Base-by-base conservation (phyloP, 768 basidiomycete species). In the Tylopilus cervinicoccineus region DNA sequence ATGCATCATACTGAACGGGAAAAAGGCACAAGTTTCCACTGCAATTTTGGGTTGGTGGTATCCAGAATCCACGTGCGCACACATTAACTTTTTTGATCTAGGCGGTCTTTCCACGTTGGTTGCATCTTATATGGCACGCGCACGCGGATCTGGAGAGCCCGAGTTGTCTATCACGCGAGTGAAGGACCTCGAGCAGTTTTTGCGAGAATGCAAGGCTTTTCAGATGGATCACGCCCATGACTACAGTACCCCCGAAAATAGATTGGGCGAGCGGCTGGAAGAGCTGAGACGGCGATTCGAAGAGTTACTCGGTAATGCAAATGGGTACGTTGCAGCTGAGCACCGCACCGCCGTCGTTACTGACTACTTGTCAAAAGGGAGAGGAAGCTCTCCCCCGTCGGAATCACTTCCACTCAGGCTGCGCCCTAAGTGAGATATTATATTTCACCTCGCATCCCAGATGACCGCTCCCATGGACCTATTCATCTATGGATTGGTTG, bases 61-160 rank as follows among this genome's bases (percentile, higher is more conserved):
- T 27, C 27, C 27, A 9, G 3, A 38, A 23, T 51, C 22, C 5
- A 28, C 8, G 1, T 27, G 24, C 27, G 9, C 19, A 34, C 31
- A 6, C 2, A 6, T 39, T 45, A 24, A 54, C 16, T 16, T 26
- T n/a, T 33, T 28, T 7, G 17, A 19, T 44, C 0, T 16, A 80
- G 83, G 87, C 27, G 86, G 80, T n/a, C 48, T 84, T 11, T 65
- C 85, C 4, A 89, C 86, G 0, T 19, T 88, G 17, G 75, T 83
- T 13, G 85, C 86, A 16, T 83, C 85, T 2, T 88, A 84, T 63
- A 72, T 89, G 22, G 87, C 86, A 4, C 79, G 81, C 12, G 74
- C 77, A 22, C 78, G 85, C 23, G 84, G 85, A 11, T 80, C 84
- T 0, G 77, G 78, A 31, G 86, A 88, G 55, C 87, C 87, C 2